Percentiles rank a stretch among this genome's conserved stretches.
Conservation (phyloP, 2,329 filamentous ascomycete species). For the Cytospora mali region DNA sequence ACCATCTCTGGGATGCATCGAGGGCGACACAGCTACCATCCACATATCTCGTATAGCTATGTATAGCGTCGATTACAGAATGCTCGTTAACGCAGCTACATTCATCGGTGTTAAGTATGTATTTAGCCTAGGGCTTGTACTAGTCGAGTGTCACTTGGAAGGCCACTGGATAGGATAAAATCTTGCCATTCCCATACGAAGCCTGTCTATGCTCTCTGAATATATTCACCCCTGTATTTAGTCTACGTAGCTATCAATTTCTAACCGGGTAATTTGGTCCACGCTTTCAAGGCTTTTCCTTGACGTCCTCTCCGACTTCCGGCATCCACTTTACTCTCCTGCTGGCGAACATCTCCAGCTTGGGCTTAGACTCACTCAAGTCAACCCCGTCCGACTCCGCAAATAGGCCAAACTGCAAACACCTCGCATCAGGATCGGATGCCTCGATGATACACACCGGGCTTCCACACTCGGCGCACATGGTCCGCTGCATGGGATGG, state of each 20-base stretch:
- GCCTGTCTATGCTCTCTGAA: neutral
- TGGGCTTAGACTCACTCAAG: conserved; percentile 8
- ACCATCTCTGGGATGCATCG: too few relatives aligned
- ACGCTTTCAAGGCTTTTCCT: conserved; percentile 13
- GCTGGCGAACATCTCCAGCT: conserved; percentile 23
- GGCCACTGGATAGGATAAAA: too few relatives aligned
- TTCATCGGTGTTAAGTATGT: too few relatives aligned
- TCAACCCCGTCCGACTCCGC: conserved; percentile 15
- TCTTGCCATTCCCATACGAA: too few relatives aligned
- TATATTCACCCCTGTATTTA: too few relatives aligned
- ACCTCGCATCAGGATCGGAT: conserved; percentile 8
- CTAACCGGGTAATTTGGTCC: neutral
- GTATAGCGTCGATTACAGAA: too few relatives aligned
- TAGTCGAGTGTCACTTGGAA: too few relatives aligned
- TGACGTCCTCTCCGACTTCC: conserved; percentile 24
- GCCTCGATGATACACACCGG: conserved; percentile 26
- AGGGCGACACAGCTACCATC: too few relatives aligned
- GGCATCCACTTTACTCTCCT: conserved; percentile 22
- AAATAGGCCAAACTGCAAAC: conserved; percentile 25
- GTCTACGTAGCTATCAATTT: neutral
- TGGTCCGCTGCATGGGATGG: conserved; percentile 25
- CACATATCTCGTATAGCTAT: too few relatives aligned
- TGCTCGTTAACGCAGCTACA: too few relatives aligned
- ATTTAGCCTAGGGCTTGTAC: too few relatives aligned
- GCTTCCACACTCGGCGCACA: conserved; percentile 26